These are phyloP conservation scores for Orobanche coerulescens DNA, from an alignment of 257 asterid species.

Conservation along the genomic window DNA sequence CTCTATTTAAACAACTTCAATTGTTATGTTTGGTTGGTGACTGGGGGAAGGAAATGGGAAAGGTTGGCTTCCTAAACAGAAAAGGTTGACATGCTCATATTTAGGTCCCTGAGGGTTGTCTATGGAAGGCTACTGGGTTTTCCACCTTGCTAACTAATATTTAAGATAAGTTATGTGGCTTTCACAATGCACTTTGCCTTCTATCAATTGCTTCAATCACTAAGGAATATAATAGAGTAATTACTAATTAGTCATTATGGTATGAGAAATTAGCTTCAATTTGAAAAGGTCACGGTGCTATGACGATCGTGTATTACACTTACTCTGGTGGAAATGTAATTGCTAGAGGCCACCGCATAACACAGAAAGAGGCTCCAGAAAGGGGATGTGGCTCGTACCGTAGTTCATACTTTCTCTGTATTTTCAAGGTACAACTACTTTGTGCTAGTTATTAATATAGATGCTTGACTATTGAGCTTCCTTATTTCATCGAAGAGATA, in stretches of 20 bases:
- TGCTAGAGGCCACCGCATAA: background rate
- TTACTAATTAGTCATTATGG: background rate
- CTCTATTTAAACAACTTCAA: too few species aligned
- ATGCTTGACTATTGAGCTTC: background rate
- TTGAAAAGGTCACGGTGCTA: constrained; percentile 9
- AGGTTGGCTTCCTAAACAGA: too few species aligned
- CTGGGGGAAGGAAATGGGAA: too few species aligned
- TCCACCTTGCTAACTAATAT: background rate
- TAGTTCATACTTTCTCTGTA: too few species aligned
- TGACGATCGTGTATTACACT: background rate
- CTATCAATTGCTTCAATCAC: background rate
- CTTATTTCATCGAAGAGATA: background rate
- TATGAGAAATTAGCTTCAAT: background rate
- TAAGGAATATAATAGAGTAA: background rate
- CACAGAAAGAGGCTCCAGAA: too few species aligned
- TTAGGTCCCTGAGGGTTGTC: background rate
- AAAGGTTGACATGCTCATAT: background rate
- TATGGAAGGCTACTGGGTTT: background rate
- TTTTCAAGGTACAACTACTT: background rate
- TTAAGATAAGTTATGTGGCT: background rate
- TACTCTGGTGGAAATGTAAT: background rate
- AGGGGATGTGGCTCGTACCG: too few species aligned
- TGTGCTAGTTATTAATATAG: background rate
- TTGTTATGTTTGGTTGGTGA: too few species aligned
- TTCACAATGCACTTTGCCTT: background rate